Base-by-base conservation (phyloP, 768 basidiomycete species). In the Mycena alexandri region DNA sequence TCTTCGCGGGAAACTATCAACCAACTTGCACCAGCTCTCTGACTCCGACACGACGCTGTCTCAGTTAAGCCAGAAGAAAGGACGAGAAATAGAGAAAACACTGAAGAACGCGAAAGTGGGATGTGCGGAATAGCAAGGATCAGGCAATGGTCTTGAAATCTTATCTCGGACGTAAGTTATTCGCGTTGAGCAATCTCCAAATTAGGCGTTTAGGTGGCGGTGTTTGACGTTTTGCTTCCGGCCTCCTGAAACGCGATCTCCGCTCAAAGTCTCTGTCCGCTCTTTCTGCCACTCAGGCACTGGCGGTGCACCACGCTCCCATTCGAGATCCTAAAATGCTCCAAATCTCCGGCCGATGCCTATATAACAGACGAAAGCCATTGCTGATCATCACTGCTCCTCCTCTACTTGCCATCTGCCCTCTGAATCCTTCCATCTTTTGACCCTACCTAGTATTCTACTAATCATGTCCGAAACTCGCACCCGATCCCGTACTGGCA, bases 381-480 rank as follows among this genome's bases (percentile, higher is more conserved):
- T 56, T 50, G 48, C 52, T 38, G 41, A 44, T 48, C 61, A 61
- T 51, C 34, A 29, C 29, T 29, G 6, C 3, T 29, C 6, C 29
- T 29, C 29, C 29, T 29, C 29, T 29, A 29, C 29, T 29, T 29
- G 29, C 29, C 29, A 29, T 29, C 29, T 29, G 29, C 29, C 6
- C 29, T 29, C 38, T 34, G 34, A n/a, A n/a, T 33, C 42, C 59
- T 43, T 44, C 44, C 43, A 46, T 34, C 61, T 21, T 58, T 56
- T 48, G 10, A 53, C 33, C 46, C 34, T 12, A 6, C 29, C 61
- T 64, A 61, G 63, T 36, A 64, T 46, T 50, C 56, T 64, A 61
- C 51, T 64, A 25, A 61, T 66, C 65, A 64, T 69, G 64, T 69
- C 70, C 56, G 63, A 71, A 46, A 67, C 63, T 47, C 70, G 65